A percentile compares a stretch with the other conserved stretches of the same genome.
These are phyloP conservation scores for Diaporthe citriasiana DNA, from an alignment of 2,329 filamentous ascomycete species.

Conservation along the genomic window DNA sequence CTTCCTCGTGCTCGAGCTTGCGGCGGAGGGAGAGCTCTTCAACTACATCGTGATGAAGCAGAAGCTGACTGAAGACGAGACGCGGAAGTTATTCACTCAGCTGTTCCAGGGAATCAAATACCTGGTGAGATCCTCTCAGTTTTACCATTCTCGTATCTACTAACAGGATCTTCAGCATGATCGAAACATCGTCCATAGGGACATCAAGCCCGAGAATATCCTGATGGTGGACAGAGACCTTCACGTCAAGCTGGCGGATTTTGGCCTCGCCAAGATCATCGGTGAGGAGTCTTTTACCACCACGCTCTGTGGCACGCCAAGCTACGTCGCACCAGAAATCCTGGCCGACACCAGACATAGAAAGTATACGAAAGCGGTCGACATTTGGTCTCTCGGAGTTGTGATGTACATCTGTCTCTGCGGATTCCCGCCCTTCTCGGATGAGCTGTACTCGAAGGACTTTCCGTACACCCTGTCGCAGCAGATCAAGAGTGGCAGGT, in stretches of 20 bases:
- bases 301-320: constrained; percentile 95
- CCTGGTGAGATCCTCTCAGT: constrained; percentile 71
- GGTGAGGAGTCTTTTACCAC: constrained; percentile 98
- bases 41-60: constrained; percentile 93
- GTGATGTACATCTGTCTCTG: constrained; percentile 98
- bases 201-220: constrained; percentile 98
- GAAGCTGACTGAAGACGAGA: constrained; percentile 87
- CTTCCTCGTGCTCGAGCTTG: constrained; percentile 91
- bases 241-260: constrained; percentile 93
- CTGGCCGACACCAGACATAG: constrained; percentile 84
- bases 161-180: constrained; percentile 78
- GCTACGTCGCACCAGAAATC: constrained; percentile 97
- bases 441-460: constrained; percentile 85
- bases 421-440: constrained; percentile 96
- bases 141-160: constrained; percentile 33
- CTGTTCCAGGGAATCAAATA: constrained; percentile 96
- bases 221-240: constrained; percentile 87
- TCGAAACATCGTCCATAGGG: constrained; percentile 95
- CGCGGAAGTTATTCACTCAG: constrained; percentile 89
- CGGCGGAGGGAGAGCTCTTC: constrained; percentile 94
- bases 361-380: constrained; percentile 94
- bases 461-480: constrained; percentile 90
- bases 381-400: constrained; percentile 97
- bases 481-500: constrained; percentile 89
- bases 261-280: constrained; percentile 97